A percentile compares a stretch with the other conserved stretches of the same genome.
phyloP scores from a whole-genome alignment of 2,329 filamentous ascomycete genomes.

The Aspergillus alliaceus region DNA sequence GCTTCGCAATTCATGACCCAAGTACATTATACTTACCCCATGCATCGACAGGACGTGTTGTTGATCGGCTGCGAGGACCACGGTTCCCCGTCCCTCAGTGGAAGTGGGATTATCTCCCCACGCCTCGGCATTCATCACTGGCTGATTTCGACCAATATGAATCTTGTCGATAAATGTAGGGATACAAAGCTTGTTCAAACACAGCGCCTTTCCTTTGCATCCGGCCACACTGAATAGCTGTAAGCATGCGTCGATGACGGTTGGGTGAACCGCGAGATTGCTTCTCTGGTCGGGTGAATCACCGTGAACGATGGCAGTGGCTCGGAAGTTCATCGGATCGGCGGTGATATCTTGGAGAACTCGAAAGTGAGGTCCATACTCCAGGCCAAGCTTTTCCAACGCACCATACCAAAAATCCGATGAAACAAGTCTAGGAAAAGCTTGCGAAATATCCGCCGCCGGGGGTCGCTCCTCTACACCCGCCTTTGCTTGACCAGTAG shows the following conservation, averaged over 20 bases:
- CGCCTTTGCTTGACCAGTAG: background rate
- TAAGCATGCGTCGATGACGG: constrained; percentile 17
- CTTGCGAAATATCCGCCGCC: background rate
- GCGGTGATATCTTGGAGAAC: constrained; percentile 1
- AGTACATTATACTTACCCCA: too few species aligned
- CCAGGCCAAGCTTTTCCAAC: background rate
- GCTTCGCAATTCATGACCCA: too few species aligned
- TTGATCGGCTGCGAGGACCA: too few species aligned
- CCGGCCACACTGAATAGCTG: constrained; percentile 20
- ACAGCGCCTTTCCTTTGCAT: constrained; percentile 12
- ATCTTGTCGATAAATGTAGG: constrained; percentile 17
- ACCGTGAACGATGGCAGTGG: background rate
- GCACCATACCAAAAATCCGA: constrained; percentile 2
- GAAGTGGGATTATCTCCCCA: background rate
- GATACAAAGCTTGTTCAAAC: constrained; percentile 14
- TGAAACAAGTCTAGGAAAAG: background rate
- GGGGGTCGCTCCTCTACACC: background rate
- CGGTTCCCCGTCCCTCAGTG: too few species aligned
- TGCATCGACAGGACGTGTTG: too few species aligned
- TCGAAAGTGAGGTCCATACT: constrained; percentile 2
- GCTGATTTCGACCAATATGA: background rate
- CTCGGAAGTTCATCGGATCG: background rate
- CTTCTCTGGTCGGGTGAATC: background rate
- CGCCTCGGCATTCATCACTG: too few species aligned
- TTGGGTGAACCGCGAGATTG: constrained; percentile 20